Base-by-base conservation (phyloP, 2,329 filamentous ascomycete genomes). In the Pezicula carpinea region DNA sequence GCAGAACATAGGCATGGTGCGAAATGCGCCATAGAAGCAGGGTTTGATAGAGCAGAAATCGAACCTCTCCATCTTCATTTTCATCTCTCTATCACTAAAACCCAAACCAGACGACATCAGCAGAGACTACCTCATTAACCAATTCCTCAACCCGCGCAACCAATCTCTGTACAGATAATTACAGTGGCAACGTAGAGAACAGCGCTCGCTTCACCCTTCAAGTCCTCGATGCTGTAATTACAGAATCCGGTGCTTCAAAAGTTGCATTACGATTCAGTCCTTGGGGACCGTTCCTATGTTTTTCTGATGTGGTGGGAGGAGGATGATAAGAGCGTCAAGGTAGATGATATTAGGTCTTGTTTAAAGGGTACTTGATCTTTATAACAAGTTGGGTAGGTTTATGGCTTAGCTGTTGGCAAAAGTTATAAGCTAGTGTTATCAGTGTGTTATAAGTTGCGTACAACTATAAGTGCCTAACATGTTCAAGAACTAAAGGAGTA, bases 211-310 rank as follows among this genome's bases (percentile, higher is more conserved):
- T 81, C 51, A 67, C 65, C 0, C 52, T 79, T 10, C 76, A 80
- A 52, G 69, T 77, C 8, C 40, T 68, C 44, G 65, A 67, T 13
- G 78, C 80, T 52, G 67, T 70, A 2, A 43, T 65, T 0, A 60
- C 67, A 0, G 71, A 74, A 0, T 64, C 77, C 8, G 80, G 80
- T 1, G 58, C 72, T 0, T 70, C 79, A 1, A 67, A 69, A 8
- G 68, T 73, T 1, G 78, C 72, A 0, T 72, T 85, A 22, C 74
- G 82, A 0, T 65, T 87, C 3, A 77, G 71, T 4, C 83, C 83
- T 0, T 85, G 35, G 38, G 49, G 49, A 21, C n/a, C n/a, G n/a
- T n/a, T n/a, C n/a, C n/a, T n/a, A n/a, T n/a, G n/a, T n/a, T n/a
- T n/a, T n/a, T n/a, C n/a, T n/a, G n/a, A n/a, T n/a, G n/a, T n/a